Evolutionary conservation across 768 basidiomycete species (phyloP), one percentile per base, ranked within the genome.

Genomic region (Lactarius hengduanensis): DNA sequence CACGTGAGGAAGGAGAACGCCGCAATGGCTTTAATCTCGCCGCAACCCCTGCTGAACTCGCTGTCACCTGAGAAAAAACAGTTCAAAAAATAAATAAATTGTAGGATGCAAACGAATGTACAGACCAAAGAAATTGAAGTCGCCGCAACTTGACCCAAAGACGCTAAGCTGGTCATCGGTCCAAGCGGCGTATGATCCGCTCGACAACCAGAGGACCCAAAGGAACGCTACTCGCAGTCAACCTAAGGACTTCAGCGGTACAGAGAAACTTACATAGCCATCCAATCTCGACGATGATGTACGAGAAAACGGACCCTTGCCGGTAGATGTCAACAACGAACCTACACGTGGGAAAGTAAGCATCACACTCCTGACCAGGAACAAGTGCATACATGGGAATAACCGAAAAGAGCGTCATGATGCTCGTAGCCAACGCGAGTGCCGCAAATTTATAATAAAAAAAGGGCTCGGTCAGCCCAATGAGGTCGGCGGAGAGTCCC

Each of bases 121-220:
- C 62, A 10, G 15, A 63, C 66, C 2, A 2, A 55, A 50, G 43
- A 74, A 66, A 15, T 11, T 15, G 38, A 40, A 13, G 47, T 22
- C 4, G 5, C 69, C 71, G 61, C 71, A 73, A 47, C 11, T 47
- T n/a, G 61, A 7, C 28, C 55, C 64, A 0, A 13, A 0, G 13
- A 9, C 18, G 5, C 7, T 59, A 2, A 34, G 8, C n/a, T 61
- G 11, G 15, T n/a, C 20, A 50, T 66, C 59, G n/a, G 57, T 59
- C 59, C 54, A 63, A 16, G 72, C 73, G 2, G 78, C 62, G 43
- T 75, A 69, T 4, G 72, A 76, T 4, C 70, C 81, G 32, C 74
- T 70, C 18, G 78, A 76, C 30, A 81, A 74, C 81, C 78, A 82
- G 38, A 81, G 69, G 47, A 80, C 60, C 71, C 74, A 77, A 30